These are phyloP conservation scores for Symbiodinium pilosum DNA, from an alignment of 73 alveolate genomes.

Conservation along the genomic window DNA sequence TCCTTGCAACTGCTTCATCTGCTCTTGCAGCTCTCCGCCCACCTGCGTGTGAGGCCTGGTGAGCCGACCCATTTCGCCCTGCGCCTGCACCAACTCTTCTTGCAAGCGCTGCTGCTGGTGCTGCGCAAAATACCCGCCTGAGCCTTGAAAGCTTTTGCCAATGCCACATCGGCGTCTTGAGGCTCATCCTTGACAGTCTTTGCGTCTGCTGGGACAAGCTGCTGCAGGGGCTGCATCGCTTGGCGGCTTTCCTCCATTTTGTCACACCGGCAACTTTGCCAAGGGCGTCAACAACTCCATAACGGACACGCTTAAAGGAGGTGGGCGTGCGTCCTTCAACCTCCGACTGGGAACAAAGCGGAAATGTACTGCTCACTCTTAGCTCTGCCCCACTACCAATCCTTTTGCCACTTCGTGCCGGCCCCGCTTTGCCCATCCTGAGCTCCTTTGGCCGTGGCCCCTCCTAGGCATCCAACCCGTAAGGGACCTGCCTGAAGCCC, in stretches of 20 bases:
- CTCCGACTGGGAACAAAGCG: background rate
- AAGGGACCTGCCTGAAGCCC: background rate
- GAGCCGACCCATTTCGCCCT: background rate
- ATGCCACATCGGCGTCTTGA: background rate
- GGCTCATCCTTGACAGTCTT: background rate
- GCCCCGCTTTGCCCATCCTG: background rate
- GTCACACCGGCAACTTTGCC: background rate
- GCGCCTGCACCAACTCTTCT: background rate
- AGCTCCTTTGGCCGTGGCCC: background rate
- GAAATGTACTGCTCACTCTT: background rate
- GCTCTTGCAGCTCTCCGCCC: background rate
- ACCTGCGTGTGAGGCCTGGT: background rate
- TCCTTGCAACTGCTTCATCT: background rate
- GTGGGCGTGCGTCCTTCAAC: background rate
- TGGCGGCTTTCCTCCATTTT: background rate
- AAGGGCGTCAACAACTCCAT: background rate
- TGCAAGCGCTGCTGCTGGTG: background rate
- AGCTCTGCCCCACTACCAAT: background rate
- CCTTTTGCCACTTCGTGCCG: background rate
- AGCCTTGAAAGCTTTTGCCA: background rate
- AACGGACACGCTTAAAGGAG: background rate
- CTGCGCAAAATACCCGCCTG: background rate
- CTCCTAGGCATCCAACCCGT: background rate
- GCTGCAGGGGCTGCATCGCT: background rate
- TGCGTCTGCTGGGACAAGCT: background rate